Evolutionary conservation across 1,284 basidiomycete genomes (phyloP).

Genomic region (Microbotryomycetes sp.): DNA sequence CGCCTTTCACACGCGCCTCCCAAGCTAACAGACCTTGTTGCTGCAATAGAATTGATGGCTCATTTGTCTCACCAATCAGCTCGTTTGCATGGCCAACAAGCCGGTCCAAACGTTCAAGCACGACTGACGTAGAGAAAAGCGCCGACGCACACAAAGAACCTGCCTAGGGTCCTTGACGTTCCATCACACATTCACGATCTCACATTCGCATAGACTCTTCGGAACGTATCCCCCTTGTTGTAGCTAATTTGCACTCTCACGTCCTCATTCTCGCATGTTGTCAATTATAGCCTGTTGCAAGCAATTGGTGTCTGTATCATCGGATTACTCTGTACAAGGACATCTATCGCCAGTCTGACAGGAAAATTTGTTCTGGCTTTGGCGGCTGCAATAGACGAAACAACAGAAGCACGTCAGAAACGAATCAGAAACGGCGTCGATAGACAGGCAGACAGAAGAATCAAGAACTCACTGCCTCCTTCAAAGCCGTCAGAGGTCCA

Average conservation of each 20-base stretch:
- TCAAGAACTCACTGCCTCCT: slow-evolving; percentile 58
- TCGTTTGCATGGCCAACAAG: no score
- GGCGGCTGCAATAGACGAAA: slow-evolving; percentile 11
- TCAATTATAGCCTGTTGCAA: no score
- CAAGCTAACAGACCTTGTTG: background rate
- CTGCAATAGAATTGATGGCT: no score
- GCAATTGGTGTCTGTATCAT: no score
- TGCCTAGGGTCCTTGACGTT: no score
- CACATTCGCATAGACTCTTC: background rate
- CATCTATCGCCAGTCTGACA: slow-evolving; percentile 16
- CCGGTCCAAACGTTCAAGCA: no score
- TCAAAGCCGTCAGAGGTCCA: slow-evolving; percentile 63
- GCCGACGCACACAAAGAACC: no score
- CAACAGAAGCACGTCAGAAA: background rate
- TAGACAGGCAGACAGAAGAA: background rate
- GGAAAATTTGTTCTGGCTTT: slow-evolving; percentile 17
- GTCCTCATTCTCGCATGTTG: no score
- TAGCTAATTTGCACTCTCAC: background rate
- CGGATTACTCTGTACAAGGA: no score
- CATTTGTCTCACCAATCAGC: no score
- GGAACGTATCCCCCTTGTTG: background rate
- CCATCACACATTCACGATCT: background rate
- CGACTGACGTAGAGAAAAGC: no score
- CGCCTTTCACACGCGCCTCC: no score
- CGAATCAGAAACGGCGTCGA: background rate